Percentiles rank a stretch among this genome's conserved stretches.
These are phyloP conservation scores for Colletotrichum acutatum DNA, from an alignment of 2,329 filamentous ascomycete species.

Conservation along the genomic window DNA sequence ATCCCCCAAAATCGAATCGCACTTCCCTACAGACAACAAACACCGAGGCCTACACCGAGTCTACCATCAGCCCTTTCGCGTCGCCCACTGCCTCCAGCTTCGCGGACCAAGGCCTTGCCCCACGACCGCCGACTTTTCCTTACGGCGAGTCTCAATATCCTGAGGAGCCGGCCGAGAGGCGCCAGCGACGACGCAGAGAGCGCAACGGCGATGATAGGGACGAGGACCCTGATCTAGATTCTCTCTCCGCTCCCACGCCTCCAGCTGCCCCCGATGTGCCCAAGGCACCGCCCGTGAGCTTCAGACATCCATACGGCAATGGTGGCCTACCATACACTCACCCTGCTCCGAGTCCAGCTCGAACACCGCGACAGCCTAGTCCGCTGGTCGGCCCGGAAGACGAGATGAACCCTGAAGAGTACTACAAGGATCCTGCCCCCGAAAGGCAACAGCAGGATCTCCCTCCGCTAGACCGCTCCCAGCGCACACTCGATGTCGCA, in stretches of 20 bases:
- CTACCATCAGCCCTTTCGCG: constrained; percentile 67
- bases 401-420: constrained; percentile 46
- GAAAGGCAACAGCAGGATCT: constrained; percentile 34
- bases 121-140: constrained; percentile 68
- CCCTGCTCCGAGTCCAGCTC: constrained; percentile 44
- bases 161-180: constrained; percentile 55
- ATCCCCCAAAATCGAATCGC: constrained; percentile 52
- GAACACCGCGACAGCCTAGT: constrained; percentile 40
- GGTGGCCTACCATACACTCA: constrained; percentile 42
- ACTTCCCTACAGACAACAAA: constrained; percentile 65
- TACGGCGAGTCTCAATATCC: constrained; percentile 56
- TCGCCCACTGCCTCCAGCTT: constrained; percentile 66
- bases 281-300: constrained; percentile 67
- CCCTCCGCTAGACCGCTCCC: constrained; percentile 43
- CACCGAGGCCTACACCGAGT: constrained; percentile 66
- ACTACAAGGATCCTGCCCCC: constrained; percentile 41
- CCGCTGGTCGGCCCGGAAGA: constrained; percentile 36
- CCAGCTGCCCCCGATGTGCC: constrained; percentile 71
- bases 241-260: constrained; percentile 49
- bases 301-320: constrained; percentile 60
- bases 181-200: constrained; percentile 53
- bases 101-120: constrained; percentile 63
- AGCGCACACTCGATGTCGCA: constrained; percentile 43
- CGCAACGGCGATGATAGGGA: constrained; percentile 48
- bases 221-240: constrained; percentile 44